Evolutionary conservation across 2,329 filamentous ascomycete species (phyloP).

Genomic region (Aureobasidium sp.): DNA sequence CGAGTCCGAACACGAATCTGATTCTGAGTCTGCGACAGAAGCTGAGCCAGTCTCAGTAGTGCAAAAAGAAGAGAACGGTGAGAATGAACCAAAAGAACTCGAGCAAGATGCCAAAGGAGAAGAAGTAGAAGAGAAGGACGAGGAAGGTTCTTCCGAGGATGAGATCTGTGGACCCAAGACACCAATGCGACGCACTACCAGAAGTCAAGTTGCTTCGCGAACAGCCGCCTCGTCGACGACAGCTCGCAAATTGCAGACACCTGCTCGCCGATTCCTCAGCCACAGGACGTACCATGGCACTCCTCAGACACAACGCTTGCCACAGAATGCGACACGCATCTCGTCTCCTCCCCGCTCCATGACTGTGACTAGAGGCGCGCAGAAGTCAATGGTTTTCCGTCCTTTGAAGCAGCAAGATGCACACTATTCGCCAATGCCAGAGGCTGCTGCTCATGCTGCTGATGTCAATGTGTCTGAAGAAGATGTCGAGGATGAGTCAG

Average conservation of each 20-base stretch:
- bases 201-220: not conserved
- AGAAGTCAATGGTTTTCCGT: constrained; percentile 16
- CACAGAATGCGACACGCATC: constrained; percentile 7
- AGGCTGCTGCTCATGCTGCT: not conserved
- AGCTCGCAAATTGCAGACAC: constrained; percentile 8
- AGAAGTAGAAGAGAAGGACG: not conserved
- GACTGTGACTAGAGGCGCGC: constrained; percentile 16
- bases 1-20: not conserved
- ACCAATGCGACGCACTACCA: constrained; percentile 13
- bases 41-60: not conserved
- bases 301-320: constrained; percentile 19
- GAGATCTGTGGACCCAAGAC: constrained; percentile 19
- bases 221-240: not conserved
- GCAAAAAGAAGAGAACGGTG: not conserved
- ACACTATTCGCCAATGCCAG: not conserved
- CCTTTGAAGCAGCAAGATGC: constrained; percentile 13
- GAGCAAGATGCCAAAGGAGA: not conserved
- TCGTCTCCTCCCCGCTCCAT: constrained; percentile 16
- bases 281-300: constrained; percentile 7
- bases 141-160: constrained; percentile 14
- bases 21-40: not conserved
- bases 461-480: not conserved
- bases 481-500: not conserved
- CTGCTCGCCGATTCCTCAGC: constrained; percentile 2
- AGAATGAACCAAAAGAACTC: not conserved